phyloP scores from a whole-genome alignment of 2,329 filamentous ascomycete species.

The Penicillium crustosum region DNA sequence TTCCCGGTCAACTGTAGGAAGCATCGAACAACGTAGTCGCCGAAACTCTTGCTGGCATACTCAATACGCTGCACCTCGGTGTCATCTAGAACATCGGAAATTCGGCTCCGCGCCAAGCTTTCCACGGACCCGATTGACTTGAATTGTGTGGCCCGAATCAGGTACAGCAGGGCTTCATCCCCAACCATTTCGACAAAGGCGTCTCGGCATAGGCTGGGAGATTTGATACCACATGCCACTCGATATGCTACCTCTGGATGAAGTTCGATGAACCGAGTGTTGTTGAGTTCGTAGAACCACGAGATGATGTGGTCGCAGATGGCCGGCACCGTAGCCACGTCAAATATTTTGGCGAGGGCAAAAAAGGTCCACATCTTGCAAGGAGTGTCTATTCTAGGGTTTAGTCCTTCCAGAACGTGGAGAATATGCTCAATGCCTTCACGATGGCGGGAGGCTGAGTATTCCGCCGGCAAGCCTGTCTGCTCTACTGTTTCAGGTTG shows the following conservation, averaged over 20 bases:
- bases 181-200: slow-evolving; percentile 63
- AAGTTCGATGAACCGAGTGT: slow-evolving; percentile 61
- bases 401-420: slow-evolving; percentile 55
- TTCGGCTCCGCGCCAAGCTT: slow-evolving; percentile 49
- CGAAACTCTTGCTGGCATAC: slow-evolving; percentile 57
- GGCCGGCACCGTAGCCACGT: slow-evolving; percentile 36
- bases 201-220: slow-evolving; percentile 36
- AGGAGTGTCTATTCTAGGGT: slow-evolving; percentile 62
- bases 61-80: slow-evolving; percentile 58
- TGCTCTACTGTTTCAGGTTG: background rate
- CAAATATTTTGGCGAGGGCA: slow-evolving; percentile 60
- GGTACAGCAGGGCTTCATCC: slow-evolving; percentile 56
- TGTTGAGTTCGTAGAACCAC: slow-evolving; percentile 60
- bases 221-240: slow-evolving; percentile 51
- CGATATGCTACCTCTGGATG: slow-evolving; percentile 62
- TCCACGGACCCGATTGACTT: background rate
- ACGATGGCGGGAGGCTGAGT: slow-evolving; percentile 64
- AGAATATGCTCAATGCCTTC: slow-evolving; percentile 64
- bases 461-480: slow-evolving; percentile 49
- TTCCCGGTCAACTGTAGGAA: slow-evolving; percentile 35
- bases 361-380: slow-evolving; percentile 67
- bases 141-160: slow-evolving; percentile 21
- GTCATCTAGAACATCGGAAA: slow-evolving; percentile 52
- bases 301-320: slow-evolving; percentile 52
- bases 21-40: slow-evolving; percentile 47